Base-by-base conservation (phyloP, 1,284 basidiomycete species). In the Cryptococcus sp. region DNA sequence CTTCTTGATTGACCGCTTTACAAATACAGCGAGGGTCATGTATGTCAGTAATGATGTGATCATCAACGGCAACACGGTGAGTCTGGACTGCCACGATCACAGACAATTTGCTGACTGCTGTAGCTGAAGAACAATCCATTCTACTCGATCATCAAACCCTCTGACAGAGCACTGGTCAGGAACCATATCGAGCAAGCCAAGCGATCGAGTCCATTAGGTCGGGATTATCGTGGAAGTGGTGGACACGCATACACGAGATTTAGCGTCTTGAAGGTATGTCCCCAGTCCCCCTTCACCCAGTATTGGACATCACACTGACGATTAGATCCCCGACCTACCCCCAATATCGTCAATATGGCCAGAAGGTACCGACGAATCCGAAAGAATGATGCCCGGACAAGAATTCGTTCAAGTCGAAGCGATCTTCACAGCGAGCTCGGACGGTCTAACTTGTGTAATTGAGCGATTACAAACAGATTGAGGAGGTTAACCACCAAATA, bases 1-100 rank as follows among this genome's bases (percentile, higher is more conserved):
- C 44, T 67, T 66, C 59, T 59, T 72, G 21, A 37, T 73, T 2
- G 67, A 73, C 47, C 43, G 71, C 16, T 73, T 73, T 45, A 70
- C 68, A 1, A 63, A 69, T 39, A 61, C 64, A 11, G 55, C 54
- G 13, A 55, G 63, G 2, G 61, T 73, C 28, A 63, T 62, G 45
- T 70, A 64, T 49, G 61, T 61, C 32, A 67, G 62, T 32, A 73
- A 73, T 50, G 63, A 68, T n/a, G 49, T 69, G 5, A 57, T 72
- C 24, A 45, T 66, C 21, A 57, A 61, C 18, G 60, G 57, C 10
- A 45, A 47, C 13, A 50, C 46, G 9, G 67, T 67, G 49, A 58
- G 63, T 62, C 4, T 16, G 32, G 10, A 9, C 39, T 21, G 4
- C 25, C 23, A 49, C 19, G 14, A 16, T 36, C 11, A 21, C 7